A percentile compares a stretch with the other conserved stretches of the same genome.
phyloP scores from a whole-genome alignment of 2,329 filamentous ascomycete genomes.

The Lasiodiplodia theobromae region DNA sequence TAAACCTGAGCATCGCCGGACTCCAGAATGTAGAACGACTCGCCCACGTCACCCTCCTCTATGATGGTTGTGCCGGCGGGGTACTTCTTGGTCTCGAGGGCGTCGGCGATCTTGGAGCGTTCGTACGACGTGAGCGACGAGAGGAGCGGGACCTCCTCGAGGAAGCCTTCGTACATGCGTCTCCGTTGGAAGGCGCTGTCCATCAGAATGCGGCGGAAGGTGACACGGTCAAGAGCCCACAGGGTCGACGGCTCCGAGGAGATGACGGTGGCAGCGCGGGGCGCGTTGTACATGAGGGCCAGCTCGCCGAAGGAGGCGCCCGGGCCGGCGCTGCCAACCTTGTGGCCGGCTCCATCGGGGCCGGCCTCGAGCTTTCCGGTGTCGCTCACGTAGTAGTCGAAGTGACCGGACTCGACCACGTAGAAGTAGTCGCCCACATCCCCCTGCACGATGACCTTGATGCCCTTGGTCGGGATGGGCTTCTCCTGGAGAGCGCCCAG shows the following conservation, averaged over 20 bases:
- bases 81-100: conserved; percentile 89
- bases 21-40: conserved; percentile 91
- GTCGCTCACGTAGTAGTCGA: conserved; percentile 89
- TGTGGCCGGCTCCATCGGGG: conserved; percentile 79
- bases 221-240: conserved; percentile 94
- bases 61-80: conserved; percentile 84
- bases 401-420: conserved; percentile 87
- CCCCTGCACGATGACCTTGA: conserved; percentile 92
- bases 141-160: conserved; percentile 90
- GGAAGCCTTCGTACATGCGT: conserved; percentile 95
- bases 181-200: conserved; percentile 95
- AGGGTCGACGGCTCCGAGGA: conserved; percentile 83
- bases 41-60: conserved; percentile 85
- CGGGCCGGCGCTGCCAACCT: conserved; percentile 81
- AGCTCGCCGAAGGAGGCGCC: conserved; percentile 97
- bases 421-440: conserved; percentile 98
- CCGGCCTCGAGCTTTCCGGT: conserved; percentile 80
- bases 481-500: conserved; percentile 93
- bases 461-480: conserved; percentile 88
- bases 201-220: conserved; percentile 97
- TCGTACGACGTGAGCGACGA: conserved; percentile 87
- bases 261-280: conserved; percentile 90
- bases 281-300: conserved; percentile 98
- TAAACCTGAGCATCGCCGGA: conserved; percentile 85
- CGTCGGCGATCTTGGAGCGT: conserved; percentile 96